Evolutionary conservation across 768 basidiomycete genomes (phyloP).

Genomic region (Infundibulicybe gibba): DNA sequence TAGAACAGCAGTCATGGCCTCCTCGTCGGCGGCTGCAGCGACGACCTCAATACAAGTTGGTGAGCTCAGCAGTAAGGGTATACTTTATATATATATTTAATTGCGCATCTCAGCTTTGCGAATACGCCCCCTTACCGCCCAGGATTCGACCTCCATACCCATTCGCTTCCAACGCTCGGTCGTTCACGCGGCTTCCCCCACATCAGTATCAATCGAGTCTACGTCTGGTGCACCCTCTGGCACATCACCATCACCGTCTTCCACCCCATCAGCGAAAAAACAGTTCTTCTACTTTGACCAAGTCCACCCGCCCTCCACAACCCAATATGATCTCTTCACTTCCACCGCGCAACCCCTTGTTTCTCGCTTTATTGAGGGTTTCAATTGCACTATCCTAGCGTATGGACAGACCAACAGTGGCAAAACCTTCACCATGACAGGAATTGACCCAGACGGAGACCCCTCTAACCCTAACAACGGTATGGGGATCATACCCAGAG

Average conservation of each 20-base stretch:
- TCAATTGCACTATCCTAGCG: conserved; percentile 97
- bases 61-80: conserved; percentile 44
- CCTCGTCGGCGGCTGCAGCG: conserved; percentile 64
- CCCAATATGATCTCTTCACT: conserved; percentile 84
- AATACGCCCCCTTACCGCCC: conserved; percentile 82
- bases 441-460: conserved; percentile 85
- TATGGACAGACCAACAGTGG: conserved; percentile 98
- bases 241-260: conserved; percentile 38
- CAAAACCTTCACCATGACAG: no score
- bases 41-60: conserved; percentile 94
- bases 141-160: conserved; percentile 85
- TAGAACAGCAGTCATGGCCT: conserved; percentile 72
- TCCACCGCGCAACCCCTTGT: conserved; percentile 83
- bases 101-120: conserved; percentile 61
- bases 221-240: conserved; percentile 47
- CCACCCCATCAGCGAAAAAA: conserved; percentile 60
- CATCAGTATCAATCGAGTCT: conserved; percentile 79
- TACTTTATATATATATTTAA: neutral
- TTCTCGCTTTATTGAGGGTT: conserved; percentile 85
- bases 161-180: conserved; percentile 91
- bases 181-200: conserved; percentile 74
- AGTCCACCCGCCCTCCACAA: conserved; percentile 82
- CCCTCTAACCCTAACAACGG: conserved; percentile 74
- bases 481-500: conserved; percentile 95
- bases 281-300: conserved; percentile 92